A percentile compares a stretch with the other conserved stretches of the same genome.
Conservation (phyloP, 1,139 yeast genomes). For the Debaryomyces nepalensis region DNA sequence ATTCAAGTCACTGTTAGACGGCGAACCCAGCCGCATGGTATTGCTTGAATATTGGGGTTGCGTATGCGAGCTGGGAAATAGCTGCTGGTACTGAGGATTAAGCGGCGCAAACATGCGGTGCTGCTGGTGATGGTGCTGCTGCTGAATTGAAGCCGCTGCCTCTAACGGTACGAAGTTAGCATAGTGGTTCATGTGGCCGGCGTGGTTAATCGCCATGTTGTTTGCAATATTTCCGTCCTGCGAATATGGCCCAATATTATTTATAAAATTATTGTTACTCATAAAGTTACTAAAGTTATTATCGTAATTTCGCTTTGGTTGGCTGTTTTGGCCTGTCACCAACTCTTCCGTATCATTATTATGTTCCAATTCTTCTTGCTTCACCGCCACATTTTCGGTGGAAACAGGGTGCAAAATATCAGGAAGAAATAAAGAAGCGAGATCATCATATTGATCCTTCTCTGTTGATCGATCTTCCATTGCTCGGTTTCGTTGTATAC, state of each 20-base stretch:
- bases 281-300: constrained; percentile 11
- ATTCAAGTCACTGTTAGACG: constrained; percentile 6
- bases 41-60: constrained; percentile 15
- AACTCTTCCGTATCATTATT: constrained; percentile 8
- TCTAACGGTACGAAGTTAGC: constrained; percentile 25
- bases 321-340: constrained; percentile 3
- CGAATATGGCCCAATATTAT: constrained; percentile 2
- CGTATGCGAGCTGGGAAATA: constrained; percentile 17
- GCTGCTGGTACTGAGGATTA: constrained; percentile 11
- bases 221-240: constrained; percentile 2
- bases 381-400: constrained; percentile 18
- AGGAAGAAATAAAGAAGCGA: constrained; percentile 49
- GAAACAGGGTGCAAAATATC: constrained; percentile 40
- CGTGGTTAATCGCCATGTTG: constrained; percentile 8
- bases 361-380: constrained; percentile 28
- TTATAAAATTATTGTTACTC: constrained; percentile 10
- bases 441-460: constrained; percentile 42
- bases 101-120: constrained; percentile 18
- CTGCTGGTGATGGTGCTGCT: constrained; percentile 17
- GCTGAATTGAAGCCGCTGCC: constrained; percentile 17
- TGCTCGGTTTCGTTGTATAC: not conserved
- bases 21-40: constrained; percentile 6
- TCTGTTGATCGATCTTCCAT: constrained; percentile 15
- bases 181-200: constrained; percentile 21
- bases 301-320: constrained; percentile 14